A percentile compares a stretch with the other conserved stretches of the same genome.
Evolutionary conservation across 371 early-diverging fungal genomes (phyloP).

Genomic region (Actinomortierella ambigua): DNA sequence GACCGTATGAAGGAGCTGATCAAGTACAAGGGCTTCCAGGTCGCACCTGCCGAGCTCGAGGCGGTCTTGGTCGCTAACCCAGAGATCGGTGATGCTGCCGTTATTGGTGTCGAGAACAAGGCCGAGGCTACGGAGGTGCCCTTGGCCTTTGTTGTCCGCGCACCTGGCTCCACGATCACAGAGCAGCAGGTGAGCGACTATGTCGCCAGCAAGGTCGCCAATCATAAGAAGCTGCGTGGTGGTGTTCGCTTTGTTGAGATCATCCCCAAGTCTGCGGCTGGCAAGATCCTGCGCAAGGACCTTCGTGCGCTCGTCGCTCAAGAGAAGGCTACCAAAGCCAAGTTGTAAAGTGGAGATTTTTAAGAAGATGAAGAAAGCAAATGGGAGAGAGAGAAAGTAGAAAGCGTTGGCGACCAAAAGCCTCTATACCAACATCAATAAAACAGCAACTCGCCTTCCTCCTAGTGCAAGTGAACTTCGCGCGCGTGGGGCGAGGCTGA

Average conservation of each 20-base stretch:
- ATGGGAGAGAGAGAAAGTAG: background rate
- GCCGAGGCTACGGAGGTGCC: conserved; percentile 79
- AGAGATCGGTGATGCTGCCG: conserved; percentile 74
- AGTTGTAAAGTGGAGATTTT: conserved; percentile 38
- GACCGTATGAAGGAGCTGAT: conserved; percentile 83
- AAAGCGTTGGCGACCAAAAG: too few species aligned
- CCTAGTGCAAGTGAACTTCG: too few species aligned
- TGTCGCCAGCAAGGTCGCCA: conserved; percentile 64
- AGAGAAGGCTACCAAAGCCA: conserved; percentile 22
- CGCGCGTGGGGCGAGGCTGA: too few species aligned
- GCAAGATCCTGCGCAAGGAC: conserved; percentile 79
- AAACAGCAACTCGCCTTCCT: too few species aligned
- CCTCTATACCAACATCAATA: too few species aligned
- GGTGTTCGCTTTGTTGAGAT: conserved; percentile 71
- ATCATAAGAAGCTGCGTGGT: conserved; percentile 80
- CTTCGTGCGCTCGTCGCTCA: conserved; percentile 47
- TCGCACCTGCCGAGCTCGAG: conserved; percentile 81
- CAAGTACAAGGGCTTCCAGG: conserved; percentile 81
- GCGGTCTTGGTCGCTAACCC: conserved; percentile 71
- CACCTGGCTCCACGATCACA: conserved; percentile 29
- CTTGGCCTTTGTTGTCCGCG: conserved; percentile 72
- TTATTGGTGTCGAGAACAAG: conserved; percentile 65
- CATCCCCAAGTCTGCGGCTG: conserved; percentile 81
- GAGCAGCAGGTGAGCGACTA: conserved; percentile 53
- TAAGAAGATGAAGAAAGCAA: background rate